phyloP scores from a whole-genome alignment of 495 filamentous ascomycete genomes.

The Podospora pseudopauciseta region DNA sequence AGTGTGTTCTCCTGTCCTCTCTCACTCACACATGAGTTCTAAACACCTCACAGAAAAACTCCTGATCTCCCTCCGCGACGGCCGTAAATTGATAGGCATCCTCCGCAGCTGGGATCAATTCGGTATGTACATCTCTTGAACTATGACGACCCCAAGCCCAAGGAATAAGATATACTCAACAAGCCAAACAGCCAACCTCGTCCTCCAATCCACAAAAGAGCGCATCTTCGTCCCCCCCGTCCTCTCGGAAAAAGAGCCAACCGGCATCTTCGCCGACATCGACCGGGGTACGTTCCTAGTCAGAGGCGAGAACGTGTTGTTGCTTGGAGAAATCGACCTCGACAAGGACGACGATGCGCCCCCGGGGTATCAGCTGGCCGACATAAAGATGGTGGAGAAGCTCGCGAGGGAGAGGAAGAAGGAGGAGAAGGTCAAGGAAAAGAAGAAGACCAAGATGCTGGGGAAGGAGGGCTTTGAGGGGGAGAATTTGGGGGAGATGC shows the following conservation, averaged over 20 bases:
- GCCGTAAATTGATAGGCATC: conserved; percentile 87
- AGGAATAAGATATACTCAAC: conserved; percentile 3
- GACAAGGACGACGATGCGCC: conserved; percentile 91
- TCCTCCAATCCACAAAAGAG: conserved; percentile 88
- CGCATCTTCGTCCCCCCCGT: conserved; percentile 63
- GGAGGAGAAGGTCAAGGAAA: conserved; percentile 68
- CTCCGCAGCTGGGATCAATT: conserved; percentile 98
- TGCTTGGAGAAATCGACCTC: conserved; percentile 92
- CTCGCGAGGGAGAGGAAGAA: conserved; percentile 65
- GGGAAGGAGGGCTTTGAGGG: conserved; percentile 79
- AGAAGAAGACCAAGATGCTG: conserved; percentile 63
- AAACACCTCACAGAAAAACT: conserved; percentile 71
- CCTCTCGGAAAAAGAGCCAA: conserved; percentile 24
- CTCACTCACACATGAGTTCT: conserved; percentile 2
- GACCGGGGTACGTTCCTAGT: conserved; percentile 81
- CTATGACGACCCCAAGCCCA: neutral
- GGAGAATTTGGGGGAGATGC: conserved; percentile 71
- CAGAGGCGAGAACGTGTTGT: conserved; percentile 85
- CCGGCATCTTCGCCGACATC: conserved; percentile 71
- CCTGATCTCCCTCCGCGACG: conserved; percentile 82
- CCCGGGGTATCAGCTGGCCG: conserved; percentile 60
- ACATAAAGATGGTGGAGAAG: conserved; percentile 64
- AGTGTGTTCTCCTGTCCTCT: conserved; percentile 55
- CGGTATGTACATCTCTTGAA: conserved; percentile 53
- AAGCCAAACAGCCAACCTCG: conserved; percentile 72